A percentile compares a stretch with the other conserved stretches of the same genome.
phyloP scores from a whole-genome alignment of 768 basidiomycete species.

The Pilatotrama ljubarskyi region DNA sequence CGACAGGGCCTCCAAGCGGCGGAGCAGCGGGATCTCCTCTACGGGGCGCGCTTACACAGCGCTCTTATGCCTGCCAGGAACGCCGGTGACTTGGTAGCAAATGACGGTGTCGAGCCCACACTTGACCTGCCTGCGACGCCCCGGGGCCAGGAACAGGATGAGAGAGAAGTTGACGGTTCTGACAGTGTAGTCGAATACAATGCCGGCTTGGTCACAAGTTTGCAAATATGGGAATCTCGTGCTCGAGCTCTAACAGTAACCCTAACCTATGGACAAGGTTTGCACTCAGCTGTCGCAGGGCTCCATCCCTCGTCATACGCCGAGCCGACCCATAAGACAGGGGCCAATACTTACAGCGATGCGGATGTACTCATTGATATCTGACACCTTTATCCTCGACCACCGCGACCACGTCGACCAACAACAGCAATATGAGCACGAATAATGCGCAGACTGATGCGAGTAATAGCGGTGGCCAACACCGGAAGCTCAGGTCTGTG shows the following conservation, averaged over 20 bases:
- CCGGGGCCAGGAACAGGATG: background rate
- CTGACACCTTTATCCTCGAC: background rate
- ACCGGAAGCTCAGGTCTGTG: slow-evolving; percentile 12
- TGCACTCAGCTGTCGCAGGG: slow-evolving; percentile 3
- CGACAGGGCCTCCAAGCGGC: background rate
- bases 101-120: background rate
- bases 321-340: background rate
- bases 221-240: background rate
- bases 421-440: background rate
- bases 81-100: background rate
- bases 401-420: background rate
- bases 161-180: background rate
- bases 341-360: background rate
- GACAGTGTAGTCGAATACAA: slow-evolving; percentile 7
- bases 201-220: background rate
- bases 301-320: slow-evolving; percentile 5
- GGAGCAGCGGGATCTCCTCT: background rate
- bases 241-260: background rate
- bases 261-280: slow-evolving; percentile 10
- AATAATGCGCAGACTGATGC: background rate
- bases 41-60: background rate
- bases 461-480: background rate
- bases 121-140: background rate
- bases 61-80: background rate
- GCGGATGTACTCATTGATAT: background rate